Evolutionary conservation across 2,329 filamentous ascomycete species (phyloP), one percentile per base, ranked within the genome.

Genomic region (Decorospora gaudefroyi): DNA sequence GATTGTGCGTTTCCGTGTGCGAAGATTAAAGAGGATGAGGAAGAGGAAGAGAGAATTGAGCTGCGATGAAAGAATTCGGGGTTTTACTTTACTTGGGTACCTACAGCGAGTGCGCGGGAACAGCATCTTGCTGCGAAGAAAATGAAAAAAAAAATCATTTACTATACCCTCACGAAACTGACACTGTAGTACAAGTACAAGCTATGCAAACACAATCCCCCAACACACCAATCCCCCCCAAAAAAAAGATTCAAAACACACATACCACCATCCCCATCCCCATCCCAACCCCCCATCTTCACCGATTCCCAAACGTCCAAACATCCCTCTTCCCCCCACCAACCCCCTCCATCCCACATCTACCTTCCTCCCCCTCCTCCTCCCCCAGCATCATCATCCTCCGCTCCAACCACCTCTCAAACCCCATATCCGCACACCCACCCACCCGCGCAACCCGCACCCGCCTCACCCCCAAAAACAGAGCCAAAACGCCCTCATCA

Each of bases 381-480:
- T 49, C 55, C 33, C 47, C 66, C 44, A 30, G 54, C 44, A 28
- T 59, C 74, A 73, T 76, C 67, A 78, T 74, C 4, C 67, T 54
- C 11, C 53, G 54, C 53, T 76, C 76, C 52, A 79, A 65, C 65
- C 74, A 74, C 44, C 51, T 60, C 45, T 76, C 76, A 65, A 73
- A 62, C 37, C 67, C 59, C 51, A 67, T 55, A 17, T 75, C 66
- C 25, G 73, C 59, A 67, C 73, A 65, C 17, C 76, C 68, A 42
- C 61, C 70, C 53, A 80, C 67, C 27, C 55, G 68, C n/a, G 69
- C 72, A 23, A 62, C 69, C 28, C 66, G 61, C 4, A 80, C 75
- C 0, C 72, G 76, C 38, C 76, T 62, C 0, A 80, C 67, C 0
- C 68, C 73, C 34, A 72, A 71, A 46, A 79, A 77, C 23, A 76